These are phyloP conservation scores for Scleromitrula shiraiana DNA, from an alignment of 2,329 filamentous ascomycete species.

Conservation along the genomic window DNA sequence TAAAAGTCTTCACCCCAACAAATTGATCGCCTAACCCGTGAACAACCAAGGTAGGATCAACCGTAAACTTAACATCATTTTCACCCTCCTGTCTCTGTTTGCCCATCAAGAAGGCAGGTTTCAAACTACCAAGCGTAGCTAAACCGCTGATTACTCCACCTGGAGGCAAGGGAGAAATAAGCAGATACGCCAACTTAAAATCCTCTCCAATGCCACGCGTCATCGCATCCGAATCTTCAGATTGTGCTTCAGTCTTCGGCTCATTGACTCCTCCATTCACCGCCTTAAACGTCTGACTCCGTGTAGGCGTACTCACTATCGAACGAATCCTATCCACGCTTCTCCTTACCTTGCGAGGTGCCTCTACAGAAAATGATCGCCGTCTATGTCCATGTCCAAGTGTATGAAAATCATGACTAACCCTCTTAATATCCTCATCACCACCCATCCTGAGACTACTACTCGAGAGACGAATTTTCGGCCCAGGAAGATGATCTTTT, in stretches of 20 bases:
- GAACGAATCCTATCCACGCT: constrained; percentile 34
- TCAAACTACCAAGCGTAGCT: constrained; percentile 42
- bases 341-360: constrained; percentile 30
- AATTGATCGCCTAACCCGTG: constrained; percentile 74
- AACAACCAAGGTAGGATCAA: constrained; percentile 56
- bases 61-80: constrained; percentile 46
- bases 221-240: neutral
- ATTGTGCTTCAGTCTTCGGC: neutral
- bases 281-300: neutral
- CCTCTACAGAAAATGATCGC: constrained; percentile 26
- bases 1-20: constrained; percentile 55
- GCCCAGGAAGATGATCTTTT: too few relatives aligned
- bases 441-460: constrained; percentile 26
- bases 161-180: constrained; percentile 57
- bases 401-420: constrained; percentile 30
- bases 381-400: too few relatives aligned
- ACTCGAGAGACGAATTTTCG: constrained; percentile 16
- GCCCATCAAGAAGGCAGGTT: constrained; percentile 15
- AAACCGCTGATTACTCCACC: constrained; percentile 49
- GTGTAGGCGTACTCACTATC: constrained; percentile 16
- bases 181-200: constrained; percentile 45
- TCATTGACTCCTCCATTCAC: neutral
- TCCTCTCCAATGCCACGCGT: constrained; percentile 12
- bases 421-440: constrained; percentile 28
- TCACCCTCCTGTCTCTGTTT: constrained; percentile 24